Conservation (phyloP, 2,329 filamentous ascomycete species). For the Pestalotiopsis sp. region DNA sequence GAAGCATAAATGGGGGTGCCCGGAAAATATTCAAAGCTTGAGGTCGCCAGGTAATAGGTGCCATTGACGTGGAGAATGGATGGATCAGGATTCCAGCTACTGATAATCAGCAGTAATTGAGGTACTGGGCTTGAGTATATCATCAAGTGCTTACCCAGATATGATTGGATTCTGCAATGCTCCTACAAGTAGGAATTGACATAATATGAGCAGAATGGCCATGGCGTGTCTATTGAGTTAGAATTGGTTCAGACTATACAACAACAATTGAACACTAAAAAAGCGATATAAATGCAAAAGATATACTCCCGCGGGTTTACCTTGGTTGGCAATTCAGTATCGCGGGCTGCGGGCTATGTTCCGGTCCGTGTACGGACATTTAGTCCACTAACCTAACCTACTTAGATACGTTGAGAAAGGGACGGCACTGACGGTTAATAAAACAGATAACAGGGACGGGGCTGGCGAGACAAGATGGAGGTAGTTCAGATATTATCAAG, state of each 20-base stretch:
- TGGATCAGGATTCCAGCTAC: constrained; percentile 24
- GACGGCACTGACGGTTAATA: no score
- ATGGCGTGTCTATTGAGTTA: neutral
- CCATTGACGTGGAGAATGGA: constrained; percentile 28
- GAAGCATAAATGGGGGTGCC: constrained; percentile 45
- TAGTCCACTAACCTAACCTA: no score
- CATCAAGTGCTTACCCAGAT: neutral
- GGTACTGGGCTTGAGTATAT: neutral
- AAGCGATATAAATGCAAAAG: neutral
- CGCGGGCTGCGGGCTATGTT: neutral
- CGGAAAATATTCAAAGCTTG: constrained; percentile 60
- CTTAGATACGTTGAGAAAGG: no score
- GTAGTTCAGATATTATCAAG: no score
- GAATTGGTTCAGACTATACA: neutral
- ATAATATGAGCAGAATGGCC: neutral
- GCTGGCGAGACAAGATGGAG: no score
- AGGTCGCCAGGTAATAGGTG: constrained; percentile 44
- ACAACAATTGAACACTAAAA: neutral
- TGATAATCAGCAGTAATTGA: neutral
- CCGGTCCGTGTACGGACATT: neutral
- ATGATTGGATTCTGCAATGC: neutral
- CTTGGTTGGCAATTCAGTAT: neutral
- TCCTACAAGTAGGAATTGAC: neutral
- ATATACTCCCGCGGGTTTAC: neutral
- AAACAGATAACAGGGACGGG: no score